A percentile compares a stretch with the other conserved stretches of the same genome.
Evolutionary conservation across 2,329 filamentous ascomycete species (phyloP).

Genomic region (Trematosphaeria pertusa): DNA sequence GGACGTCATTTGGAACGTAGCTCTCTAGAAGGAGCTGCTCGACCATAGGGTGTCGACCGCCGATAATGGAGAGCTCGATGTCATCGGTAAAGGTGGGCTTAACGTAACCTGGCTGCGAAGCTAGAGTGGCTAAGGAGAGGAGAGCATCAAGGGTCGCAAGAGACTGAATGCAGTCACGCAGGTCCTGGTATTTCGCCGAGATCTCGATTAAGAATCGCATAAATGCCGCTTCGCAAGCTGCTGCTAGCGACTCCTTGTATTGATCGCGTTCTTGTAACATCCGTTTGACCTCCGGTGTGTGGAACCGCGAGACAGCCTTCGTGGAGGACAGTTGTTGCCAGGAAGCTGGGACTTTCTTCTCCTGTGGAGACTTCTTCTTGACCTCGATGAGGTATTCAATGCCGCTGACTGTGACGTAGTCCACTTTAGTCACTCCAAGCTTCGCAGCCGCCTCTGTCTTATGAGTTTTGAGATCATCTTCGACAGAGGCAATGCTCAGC

Average conservation of each 20-base stretch:
- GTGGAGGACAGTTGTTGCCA: constrained; percentile 96
- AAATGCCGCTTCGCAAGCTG: constrained; percentile 89
- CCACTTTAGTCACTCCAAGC: constrained; percentile 73
- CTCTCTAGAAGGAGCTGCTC: constrained; percentile 84
- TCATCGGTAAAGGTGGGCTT: constrained; percentile 74
- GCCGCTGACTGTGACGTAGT: constrained; percentile 83
- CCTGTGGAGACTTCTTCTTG: constrained; percentile 69
- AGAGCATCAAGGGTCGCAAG: constrained; percentile 90
- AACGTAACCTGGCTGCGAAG: constrained; percentile 84
- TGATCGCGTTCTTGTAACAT: constrained; percentile 89
- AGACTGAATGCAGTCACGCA: constrained; percentile 86
- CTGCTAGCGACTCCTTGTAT: constrained; percentile 90
- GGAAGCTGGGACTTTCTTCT: constrained; percentile 89
- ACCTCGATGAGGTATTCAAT: constrained; percentile 97
- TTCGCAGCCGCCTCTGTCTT: constrained; percentile 73
- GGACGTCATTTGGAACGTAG: constrained; percentile 90
- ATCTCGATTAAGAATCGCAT: constrained; percentile 73
- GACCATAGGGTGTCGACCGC: constrained; percentile 92
- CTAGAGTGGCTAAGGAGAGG: constrained; percentile 82
- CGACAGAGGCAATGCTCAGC: constrained; percentile 89
- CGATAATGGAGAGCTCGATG: constrained; percentile 72
- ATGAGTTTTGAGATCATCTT: constrained; percentile 85
- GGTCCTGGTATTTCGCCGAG: constrained; percentile 82
- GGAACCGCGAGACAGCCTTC: constrained; percentile 89
- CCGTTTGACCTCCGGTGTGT: constrained; percentile 87